Conservation (phyloP, 2,329 filamentous ascomycete species). For the Nigrograna mackinnonii region DNA sequence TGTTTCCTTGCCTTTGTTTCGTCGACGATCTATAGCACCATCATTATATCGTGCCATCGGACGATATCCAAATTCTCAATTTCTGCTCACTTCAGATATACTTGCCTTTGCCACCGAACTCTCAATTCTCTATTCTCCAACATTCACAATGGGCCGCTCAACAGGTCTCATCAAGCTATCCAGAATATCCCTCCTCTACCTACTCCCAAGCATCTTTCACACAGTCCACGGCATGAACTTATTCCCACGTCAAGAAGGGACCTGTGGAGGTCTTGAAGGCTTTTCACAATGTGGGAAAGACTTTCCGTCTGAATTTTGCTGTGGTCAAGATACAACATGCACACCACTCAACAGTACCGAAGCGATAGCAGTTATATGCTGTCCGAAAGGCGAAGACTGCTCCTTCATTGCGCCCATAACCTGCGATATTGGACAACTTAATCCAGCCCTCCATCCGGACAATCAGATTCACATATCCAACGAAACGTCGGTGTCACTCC, state of each 20-base stretch:
- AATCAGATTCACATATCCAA: constrained; percentile 69
- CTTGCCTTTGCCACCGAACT: constrained; percentile 3
- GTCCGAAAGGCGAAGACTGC: constrained; percentile 63
- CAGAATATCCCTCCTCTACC: constrained; percentile 34
- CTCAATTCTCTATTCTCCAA: neutral
- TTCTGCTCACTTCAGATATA: constrained; percentile 1
- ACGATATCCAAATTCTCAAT: too few species aligned
- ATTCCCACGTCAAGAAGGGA: constrained; percentile 34
- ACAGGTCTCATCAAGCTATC: constrained; percentile 32
- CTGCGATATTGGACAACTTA: constrained; percentile 66
- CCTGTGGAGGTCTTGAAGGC: constrained; percentile 55
- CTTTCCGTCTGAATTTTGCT: constrained; percentile 71
- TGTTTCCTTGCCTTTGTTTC: too few species aligned
- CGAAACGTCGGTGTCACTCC: constrained; percentile 56
- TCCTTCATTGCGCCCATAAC: constrained; percentile 64
- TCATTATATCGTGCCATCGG: too few species aligned
- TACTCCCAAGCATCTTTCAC: constrained; percentile 29
- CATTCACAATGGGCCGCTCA: constrained; percentile 28
- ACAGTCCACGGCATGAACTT: constrained; percentile 29
- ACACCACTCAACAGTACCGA: constrained; percentile 60
- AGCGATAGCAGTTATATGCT: constrained; percentile 72
- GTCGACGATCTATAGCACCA: too few species aligned
- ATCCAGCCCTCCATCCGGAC: constrained; percentile 59
- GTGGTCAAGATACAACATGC: constrained; percentile 59
- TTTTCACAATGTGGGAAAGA: constrained; percentile 57